These are phyloP conservation scores for Polysphondylium violaceum DNA, from an alignment of 78 protist species.

Conservation along the genomic window DNA sequence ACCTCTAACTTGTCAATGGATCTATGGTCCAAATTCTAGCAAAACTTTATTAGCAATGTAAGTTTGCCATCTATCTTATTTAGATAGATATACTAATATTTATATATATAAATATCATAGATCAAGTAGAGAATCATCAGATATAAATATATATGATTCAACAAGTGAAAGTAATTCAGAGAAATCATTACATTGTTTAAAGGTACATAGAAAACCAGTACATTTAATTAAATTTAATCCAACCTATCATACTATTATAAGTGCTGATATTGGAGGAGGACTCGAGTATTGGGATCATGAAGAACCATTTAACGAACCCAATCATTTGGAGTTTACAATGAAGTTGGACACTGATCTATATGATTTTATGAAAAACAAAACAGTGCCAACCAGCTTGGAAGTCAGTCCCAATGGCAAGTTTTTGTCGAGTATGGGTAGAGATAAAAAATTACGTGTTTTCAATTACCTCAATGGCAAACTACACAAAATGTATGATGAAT, in stretches of 20 bases:
- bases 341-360: conserved; percentile 96
- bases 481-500: conserved; percentile 88
- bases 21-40: conserved; percentile 40
- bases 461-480: conserved; percentile 82
- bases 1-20: conserved; percentile 82
- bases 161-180: not conserved
- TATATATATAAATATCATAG: conserved; percentile 2
- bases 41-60: conserved; percentile 62
- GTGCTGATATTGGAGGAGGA: conserved; percentile 83
- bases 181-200: not conserved
- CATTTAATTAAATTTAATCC: conserved; percentile 72
- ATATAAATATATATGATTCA: conserved; percentile 68
- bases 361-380: conserved; percentile 75
- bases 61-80: conserved; percentile 2
- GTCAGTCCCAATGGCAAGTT: conserved; percentile 80
- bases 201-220: conserved; percentile 52
- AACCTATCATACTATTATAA: conserved; percentile 31
- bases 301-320: conserved; percentile 49
- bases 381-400: conserved; percentile 74
- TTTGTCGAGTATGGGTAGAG: conserved; percentile 82
- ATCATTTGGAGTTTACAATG: conserved; percentile 41
- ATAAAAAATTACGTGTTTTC: conserved; percentile 86
- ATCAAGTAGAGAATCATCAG: conserved; percentile 65
- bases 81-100: not conserved
- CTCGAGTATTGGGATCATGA: conserved; percentile 89